Evolutionary conservation across 2,329 filamentous ascomycete species (phyloP).

Genomic region (Cladosporium sp.): DNA sequence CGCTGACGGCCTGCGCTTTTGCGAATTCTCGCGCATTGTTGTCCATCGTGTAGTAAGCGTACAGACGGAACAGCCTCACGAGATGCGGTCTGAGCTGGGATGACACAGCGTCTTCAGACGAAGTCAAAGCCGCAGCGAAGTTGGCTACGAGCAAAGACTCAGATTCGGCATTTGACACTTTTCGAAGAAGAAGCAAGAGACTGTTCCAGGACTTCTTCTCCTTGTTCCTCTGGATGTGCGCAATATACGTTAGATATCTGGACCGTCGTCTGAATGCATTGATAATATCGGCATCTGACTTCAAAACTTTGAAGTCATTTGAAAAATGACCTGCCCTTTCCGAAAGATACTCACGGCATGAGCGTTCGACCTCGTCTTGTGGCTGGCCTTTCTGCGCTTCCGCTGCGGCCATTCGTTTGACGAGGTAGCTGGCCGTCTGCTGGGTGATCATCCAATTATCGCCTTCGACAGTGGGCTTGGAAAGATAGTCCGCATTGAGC

Average conservation of each 20-base stretch:
- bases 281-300: conserved; percentile 38
- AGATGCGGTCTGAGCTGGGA: conserved; percentile 32
- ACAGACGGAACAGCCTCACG: conserved; percentile 44
- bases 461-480: conserved; percentile 53
- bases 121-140: conserved; percentile 40
- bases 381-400: conserved; percentile 33
- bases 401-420: conserved; percentile 49
- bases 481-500: conserved; percentile 48
- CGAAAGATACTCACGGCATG: conserved; percentile 40
- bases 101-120: conserved; percentile 23
- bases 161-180: conserved; percentile 44
- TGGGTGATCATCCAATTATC: conserved; percentile 58
- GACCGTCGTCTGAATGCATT: conserved; percentile 44
- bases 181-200: conserved; percentile 41
- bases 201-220: conserved; percentile 47
- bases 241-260: conserved; percentile 40
- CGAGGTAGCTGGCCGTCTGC: conserved; percentile 47
- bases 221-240: conserved; percentile 42
- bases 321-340: conserved; percentile 28
- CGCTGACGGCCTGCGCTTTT: conserved; percentile 39
- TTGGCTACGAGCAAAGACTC: conserved; percentile 46
- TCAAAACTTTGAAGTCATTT: conserved; percentile 28
- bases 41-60: conserved; percentile 46
- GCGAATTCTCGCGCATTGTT: conserved; percentile 43
- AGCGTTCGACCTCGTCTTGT: conserved; percentile 37